These are phyloP conservation scores for Lasiodiplodia citricola DNA, from an alignment of 2,329 filamentous ascomycete species.

Conservation along the genomic window DNA sequence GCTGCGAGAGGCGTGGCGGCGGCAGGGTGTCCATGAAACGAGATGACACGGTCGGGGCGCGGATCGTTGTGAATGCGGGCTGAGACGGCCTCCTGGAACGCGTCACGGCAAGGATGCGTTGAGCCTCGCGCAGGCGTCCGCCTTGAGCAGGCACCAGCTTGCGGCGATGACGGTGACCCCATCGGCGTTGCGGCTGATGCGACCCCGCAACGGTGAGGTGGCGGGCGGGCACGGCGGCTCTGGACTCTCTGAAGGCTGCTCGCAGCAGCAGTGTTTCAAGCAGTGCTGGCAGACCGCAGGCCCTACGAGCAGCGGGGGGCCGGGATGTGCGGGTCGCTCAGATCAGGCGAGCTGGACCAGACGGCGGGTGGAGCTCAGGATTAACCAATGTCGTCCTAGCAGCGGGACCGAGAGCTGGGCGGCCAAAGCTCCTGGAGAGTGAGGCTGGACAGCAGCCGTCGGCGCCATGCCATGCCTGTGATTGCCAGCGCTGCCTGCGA, in stretches of 20 bases:
- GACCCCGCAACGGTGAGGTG: slow-evolving; percentile 18
- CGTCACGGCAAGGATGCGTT: slow-evolving; percentile 12
- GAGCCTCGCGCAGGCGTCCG: slow-evolving; percentile 14
- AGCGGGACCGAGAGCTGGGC: slow-evolving; percentile 1
- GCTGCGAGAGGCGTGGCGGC: background rate
- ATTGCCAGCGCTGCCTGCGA: slow-evolving; percentile 17
- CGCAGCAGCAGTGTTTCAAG: slow-evolving; percentile 5
- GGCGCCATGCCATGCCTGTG: slow-evolving; percentile 13
- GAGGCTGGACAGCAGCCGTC: slow-evolving; percentile 17
- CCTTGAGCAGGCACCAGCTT: slow-evolving; percentile 17
- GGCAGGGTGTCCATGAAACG: slow-evolving; percentile 14
- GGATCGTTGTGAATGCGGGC: background rate
- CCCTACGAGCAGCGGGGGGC: slow-evolving; percentile 2
- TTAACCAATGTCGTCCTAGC: slow-evolving; percentile 8
- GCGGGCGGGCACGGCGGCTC: background rate
- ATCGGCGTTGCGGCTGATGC: background rate
- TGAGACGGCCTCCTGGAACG: slow-evolving; percentile 17
- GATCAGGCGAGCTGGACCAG: slow-evolving; percentile 6
- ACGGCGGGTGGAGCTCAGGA: slow-evolving; percentile 10
- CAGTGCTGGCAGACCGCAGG: background rate
- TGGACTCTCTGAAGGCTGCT: background rate
- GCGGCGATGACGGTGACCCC: background rate
- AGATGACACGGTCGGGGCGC: slow-evolving; percentile 5
- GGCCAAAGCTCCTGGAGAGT: slow-evolving; percentile 14
- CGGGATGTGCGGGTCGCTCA: slow-evolving; percentile 17